These are phyloP conservation scores for Pittosporum tobira DNA, from an alignment of 129 eudicot genomes.

Conservation along the genomic window DNA sequence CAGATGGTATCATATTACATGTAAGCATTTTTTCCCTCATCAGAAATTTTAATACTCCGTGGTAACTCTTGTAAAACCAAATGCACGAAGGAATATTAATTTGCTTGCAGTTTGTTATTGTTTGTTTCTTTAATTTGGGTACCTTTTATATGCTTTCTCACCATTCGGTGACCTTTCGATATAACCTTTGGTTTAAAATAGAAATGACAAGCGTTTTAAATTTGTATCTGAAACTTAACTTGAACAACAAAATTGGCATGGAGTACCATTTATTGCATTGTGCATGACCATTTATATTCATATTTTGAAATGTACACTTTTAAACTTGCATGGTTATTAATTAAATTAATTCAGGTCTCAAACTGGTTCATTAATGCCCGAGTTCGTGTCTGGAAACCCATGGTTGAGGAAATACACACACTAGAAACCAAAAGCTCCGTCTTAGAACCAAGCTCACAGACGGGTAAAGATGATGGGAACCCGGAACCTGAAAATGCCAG, in stretches of 20 bases:
- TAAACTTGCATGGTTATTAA: not conserved
- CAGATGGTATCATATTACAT: too few relatives aligned
- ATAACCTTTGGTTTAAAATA: too few relatives aligned
- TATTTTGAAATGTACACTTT: not conserved
- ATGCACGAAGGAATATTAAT: too few relatives aligned
- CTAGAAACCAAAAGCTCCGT: conserved; percentile 60
- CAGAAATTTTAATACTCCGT: too few relatives aligned
- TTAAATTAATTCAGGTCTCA: conserved; percentile 48
- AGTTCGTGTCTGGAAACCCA: conserved; percentile 84
- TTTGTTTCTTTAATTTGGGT: not conserved
- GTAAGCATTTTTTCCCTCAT: too few relatives aligned
- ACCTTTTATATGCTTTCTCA: not conserved
- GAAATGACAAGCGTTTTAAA: too few relatives aligned
- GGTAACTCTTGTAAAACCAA: too few relatives aligned
- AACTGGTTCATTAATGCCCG: conserved; percentile 88
- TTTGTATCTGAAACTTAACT: too few relatives aligned
- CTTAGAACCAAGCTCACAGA: conserved; percentile 30
- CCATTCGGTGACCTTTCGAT: not conserved
- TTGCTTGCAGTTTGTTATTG: not conserved
- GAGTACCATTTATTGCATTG: not conserved
- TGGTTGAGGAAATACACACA: conserved; percentile 84
- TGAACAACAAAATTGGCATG: too few relatives aligned
- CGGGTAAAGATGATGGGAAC: conserved; percentile 11
- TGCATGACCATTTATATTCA: not conserved
- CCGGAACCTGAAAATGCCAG: conserved; percentile 17